phyloP scores from a whole-genome alignment of 495 filamentous ascomycete genomes.

The Xylaria cubensis region DNA sequence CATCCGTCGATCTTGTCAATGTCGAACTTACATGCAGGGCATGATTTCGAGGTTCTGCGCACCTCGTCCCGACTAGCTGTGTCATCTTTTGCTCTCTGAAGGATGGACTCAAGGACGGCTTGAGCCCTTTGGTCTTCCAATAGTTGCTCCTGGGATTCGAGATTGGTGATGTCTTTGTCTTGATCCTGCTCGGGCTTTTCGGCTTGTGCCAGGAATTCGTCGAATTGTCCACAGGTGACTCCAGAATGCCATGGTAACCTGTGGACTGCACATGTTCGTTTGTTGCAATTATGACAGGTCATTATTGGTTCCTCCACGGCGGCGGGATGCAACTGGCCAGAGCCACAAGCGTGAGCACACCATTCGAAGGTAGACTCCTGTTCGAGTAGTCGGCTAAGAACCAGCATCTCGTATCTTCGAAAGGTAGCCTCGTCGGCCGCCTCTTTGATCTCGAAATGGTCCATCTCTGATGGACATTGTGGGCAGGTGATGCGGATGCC shows the following conservation, averaged over 20 bases:
- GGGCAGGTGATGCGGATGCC: not conserved
- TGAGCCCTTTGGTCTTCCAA: not conserved
- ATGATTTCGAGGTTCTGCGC: not conserved
- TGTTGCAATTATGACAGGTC: conserved; percentile 3
- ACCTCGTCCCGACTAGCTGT: conserved; percentile 1
- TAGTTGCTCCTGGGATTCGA: not conserved
- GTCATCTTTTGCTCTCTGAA: conserved; percentile 5
- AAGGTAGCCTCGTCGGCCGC: not conserved
- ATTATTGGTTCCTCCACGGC: not conserved
- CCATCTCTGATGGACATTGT: conserved; percentile 3
- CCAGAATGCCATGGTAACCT: not conserved
- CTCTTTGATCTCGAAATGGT: not conserved
- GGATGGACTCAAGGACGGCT: not conserved
- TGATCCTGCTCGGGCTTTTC: not conserved
- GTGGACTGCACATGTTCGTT: not conserved
- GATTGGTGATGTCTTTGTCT: not conserved
- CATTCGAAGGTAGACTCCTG: not conserved
- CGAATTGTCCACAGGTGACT: not conserved
- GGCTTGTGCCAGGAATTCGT: not conserved
- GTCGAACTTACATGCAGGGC: not conserved
- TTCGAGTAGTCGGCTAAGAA: not conserved
- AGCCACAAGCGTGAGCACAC: conserved; percentile 7
- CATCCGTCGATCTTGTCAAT: not conserved
- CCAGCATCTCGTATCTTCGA: not conserved
- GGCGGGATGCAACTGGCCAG: conserved; percentile 11